Percentiles rank a stretch among this genome's conserved stretches.
phyloP scores from a whole-genome alignment of 2,329 filamentous ascomycete genomes.

The Aspergillus sp. region DNA sequence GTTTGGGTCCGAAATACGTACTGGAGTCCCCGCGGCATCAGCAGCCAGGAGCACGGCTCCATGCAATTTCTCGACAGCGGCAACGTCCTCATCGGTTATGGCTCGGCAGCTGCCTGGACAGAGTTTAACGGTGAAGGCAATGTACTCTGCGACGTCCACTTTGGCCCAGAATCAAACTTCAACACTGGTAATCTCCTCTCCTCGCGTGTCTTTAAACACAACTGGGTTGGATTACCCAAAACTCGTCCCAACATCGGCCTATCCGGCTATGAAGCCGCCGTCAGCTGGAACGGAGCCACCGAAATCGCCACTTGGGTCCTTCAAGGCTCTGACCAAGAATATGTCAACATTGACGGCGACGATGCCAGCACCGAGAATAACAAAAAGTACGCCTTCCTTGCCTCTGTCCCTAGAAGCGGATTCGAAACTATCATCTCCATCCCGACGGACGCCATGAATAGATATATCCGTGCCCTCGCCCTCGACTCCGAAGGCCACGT shows the following conservation, averaged over 20 bases:
- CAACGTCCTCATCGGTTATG: conserved; percentile 48
- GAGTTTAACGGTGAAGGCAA: conserved; percentile 45
- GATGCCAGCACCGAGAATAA: neutral
- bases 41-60: conserved; percentile 41
- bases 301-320: conserved; percentile 28
- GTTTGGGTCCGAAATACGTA: conserved; percentile 38
- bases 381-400: conserved; percentile 11
- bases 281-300: conserved; percentile 35
- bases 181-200: conserved; percentile 36
- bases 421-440: conserved; percentile 25
- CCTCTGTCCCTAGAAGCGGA: conserved; percentile 17
- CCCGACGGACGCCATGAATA: conserved; percentile 5
- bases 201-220: conserved; percentile 51
- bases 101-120: conserved; percentile 46
- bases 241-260: conserved; percentile 27
- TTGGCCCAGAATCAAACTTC: conserved; percentile 28
- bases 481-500: conserved; percentile 15
- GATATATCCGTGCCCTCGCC: conserved; percentile 16
- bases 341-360: neutral
- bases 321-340: conserved; percentile 10
- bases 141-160: conserved; percentile 51
- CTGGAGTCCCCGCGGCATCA: conserved; percentile 32
- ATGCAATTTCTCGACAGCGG: conserved; percentile 38
- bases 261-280: conserved; percentile 13
- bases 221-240: conserved; percentile 49